Conservation (phyloP, 805 yeast genomes). For the Candida bentonensis region DNA sequence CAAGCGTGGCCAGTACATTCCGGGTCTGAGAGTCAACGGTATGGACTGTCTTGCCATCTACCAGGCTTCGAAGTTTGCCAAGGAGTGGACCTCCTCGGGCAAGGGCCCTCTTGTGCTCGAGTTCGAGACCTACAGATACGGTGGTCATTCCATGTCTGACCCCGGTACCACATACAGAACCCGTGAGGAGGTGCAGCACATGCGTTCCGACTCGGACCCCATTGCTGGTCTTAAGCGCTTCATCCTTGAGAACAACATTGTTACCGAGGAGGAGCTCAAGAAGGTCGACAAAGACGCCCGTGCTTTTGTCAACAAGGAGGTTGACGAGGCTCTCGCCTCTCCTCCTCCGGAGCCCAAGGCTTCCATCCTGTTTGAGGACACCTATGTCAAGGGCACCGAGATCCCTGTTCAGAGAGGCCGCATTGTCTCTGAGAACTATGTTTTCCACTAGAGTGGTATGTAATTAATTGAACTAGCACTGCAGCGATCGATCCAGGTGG, state of each 20-base stretch:
- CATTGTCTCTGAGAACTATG: slow-evolving; percentile 77
- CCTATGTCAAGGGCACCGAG: slow-evolving; percentile 90
- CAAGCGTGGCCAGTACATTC: slow-evolving; percentile 99
- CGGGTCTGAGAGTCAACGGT: slow-evolving; percentile 97
- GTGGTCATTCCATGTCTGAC: slow-evolving; percentile 99
- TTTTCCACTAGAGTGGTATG: background rate
- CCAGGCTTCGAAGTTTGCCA: slow-evolving; percentile 93
- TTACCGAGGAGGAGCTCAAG: slow-evolving; percentile 91
- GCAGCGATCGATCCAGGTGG: background rate
- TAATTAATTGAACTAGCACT: background rate
- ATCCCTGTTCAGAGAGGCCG: slow-evolving; percentile 90
- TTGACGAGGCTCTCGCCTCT: slow-evolving; percentile 81
- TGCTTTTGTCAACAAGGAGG: slow-evolving; percentile 89
- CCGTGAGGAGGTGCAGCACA: slow-evolving; percentile 98
- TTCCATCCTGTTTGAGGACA: slow-evolving; percentile 91
- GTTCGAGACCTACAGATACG: slow-evolving; percentile 97
- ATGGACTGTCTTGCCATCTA: slow-evolving; percentile 94
- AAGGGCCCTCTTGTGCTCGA: slow-evolving; percentile 94
- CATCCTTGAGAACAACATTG: slow-evolving; percentile 67
- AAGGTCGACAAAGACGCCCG: slow-evolving; percentile 92
- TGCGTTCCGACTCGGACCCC: slow-evolving; percentile 98
- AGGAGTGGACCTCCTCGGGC: slow-evolving; percentile 86
- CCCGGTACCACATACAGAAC: slow-evolving; percentile 99
- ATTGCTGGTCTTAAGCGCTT: slow-evolving; percentile 89
- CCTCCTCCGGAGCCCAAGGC: slow-evolving; percentile 93